Evolutionary conservation across 805 yeast species (phyloP).

Genomic region (Schwanniomyces sp.): DNA sequence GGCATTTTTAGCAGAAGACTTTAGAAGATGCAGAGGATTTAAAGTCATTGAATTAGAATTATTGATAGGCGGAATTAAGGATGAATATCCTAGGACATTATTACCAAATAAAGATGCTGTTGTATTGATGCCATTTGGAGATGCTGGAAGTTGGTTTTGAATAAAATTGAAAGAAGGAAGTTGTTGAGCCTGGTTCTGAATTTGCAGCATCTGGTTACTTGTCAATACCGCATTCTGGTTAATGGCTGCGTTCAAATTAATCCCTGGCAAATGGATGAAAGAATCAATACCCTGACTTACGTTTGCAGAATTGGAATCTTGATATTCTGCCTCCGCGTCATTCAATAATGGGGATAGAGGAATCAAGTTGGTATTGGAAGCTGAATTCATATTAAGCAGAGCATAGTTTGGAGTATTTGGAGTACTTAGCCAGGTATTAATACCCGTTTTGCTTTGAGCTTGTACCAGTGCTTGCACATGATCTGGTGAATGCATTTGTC

Average conservation of each 20-base stretch:
- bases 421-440: conserved; percentile 9
- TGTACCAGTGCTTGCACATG: background rate
- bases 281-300: conserved; percentile 7
- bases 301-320: conserved; percentile 2
- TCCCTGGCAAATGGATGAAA: conserved; percentile 15
- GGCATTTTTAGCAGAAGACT: conserved; percentile 9
- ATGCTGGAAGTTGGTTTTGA: conserved; percentile 30
- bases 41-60: conserved; percentile 17
- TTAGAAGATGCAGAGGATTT: conserved; percentile 26
- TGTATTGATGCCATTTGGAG: conserved; percentile 16
- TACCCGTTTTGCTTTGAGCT: conserved; percentile 7
- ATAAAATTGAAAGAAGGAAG: conserved; percentile 37
- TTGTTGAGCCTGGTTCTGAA: conserved; percentile 30
- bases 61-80: conserved; percentile 14
- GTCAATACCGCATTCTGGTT: background rate
- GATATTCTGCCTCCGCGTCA: conserved; percentile 21
- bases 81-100: conserved; percentile 1
- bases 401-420: conserved; percentile 4
- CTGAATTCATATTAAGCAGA: conserved; percentile 1
- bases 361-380: conserved; percentile 17
- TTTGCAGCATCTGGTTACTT: conserved; percentile 17
- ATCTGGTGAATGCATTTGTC: background rate
- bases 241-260: conserved; percentile 5
- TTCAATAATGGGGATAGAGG: conserved; percentile 31
- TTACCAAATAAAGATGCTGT: conserved; percentile 6